Conservation (phyloP, 2,329 filamentous ascomycete species). For the Diaporthe velutina region DNA sequence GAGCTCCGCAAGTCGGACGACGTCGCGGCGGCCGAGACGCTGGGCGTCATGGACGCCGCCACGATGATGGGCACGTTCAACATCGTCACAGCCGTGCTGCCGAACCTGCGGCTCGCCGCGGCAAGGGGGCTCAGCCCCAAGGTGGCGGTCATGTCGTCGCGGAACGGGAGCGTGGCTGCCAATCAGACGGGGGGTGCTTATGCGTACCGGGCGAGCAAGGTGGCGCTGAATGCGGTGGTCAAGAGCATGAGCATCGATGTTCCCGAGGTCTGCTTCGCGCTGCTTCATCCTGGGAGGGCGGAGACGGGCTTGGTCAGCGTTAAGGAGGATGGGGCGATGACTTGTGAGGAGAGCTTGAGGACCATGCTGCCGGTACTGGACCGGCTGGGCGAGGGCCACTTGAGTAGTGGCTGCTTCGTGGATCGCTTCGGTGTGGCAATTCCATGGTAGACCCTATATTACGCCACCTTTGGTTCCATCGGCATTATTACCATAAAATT, state of each 20-base stretch:
- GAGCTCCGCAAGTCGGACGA: conserved; percentile 3
- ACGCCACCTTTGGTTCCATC: background rate
- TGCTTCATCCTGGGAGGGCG: conserved; percentile 35
- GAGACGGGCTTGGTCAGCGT: conserved; percentile 35
- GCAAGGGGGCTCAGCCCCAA: background rate
- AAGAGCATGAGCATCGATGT: conserved; percentile 36
- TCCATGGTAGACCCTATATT: conserved; percentile 32
- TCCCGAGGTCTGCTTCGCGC: conserved; percentile 32
- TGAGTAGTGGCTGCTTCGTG: conserved; percentile 33
- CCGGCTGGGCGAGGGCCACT: background rate
- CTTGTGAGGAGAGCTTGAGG: conserved; percentile 16
- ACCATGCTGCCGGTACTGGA: conserved; percentile 24
- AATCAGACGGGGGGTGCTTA: conserved; percentile 33
- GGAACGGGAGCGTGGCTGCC: conserved; percentile 32
- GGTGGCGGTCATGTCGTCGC: conserved; percentile 34
- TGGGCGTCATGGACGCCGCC: conserved; percentile 33
- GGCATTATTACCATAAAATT: background rate
- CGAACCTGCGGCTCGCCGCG: conserved; percentile 26
- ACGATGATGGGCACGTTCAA: conserved; percentile 34
- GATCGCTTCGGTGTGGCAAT: conserved; percentile 31
- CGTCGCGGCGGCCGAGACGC: conserved; percentile 34
- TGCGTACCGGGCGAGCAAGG: conserved; percentile 39
- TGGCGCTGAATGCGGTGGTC: conserved; percentile 34
- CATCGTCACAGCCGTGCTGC: conserved; percentile 33
- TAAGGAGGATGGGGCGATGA: conserved; percentile 32